phyloP scores from a whole-genome alignment of 108 stramenopile genomes.

The Cyclostephanos invisitatus region DNA sequence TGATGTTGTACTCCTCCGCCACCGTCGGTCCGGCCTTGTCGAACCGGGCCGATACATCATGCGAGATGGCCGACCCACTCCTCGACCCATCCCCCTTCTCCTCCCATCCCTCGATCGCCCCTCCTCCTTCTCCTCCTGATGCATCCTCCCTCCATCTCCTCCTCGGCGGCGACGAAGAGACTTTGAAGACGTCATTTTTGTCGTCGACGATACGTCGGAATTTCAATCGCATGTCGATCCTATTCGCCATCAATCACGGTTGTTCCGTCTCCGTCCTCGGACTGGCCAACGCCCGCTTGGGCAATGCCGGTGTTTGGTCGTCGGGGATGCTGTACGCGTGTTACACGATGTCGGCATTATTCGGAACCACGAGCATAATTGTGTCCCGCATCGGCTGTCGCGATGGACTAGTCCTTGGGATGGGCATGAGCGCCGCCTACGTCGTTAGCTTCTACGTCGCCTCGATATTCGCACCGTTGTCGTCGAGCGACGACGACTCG shows the following conservation, averaged over 20 bases:
- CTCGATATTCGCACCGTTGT: constrained; percentile 1
- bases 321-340: constrained; percentile 63
- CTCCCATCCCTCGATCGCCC: too few relatives aligned
- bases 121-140: too few relatives aligned
- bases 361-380: constrained; percentile 48
- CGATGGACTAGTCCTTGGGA: constrained; percentile 61
- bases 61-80: too few relatives aligned
- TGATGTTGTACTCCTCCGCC: too few relatives aligned
- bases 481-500: too few relatives aligned
- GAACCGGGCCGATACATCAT: too few relatives aligned
- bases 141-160: too few relatives aligned
- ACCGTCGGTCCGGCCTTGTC: too few relatives aligned
- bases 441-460: constrained; percentile 59
- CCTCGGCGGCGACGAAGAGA: too few relatives aligned
- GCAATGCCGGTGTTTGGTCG: constrained; percentile 53
- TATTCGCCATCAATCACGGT: constrained; percentile 73
- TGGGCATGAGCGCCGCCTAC: constrained; percentile 71
- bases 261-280: constrained; percentile 57
- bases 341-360: constrained; percentile 70
- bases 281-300: constrained; percentile 67
- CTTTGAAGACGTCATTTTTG: too few relatives aligned
- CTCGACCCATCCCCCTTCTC: too few relatives aligned
- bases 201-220: not conserved
- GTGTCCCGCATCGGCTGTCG: constrained; percentile 61
- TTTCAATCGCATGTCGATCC: constrained; percentile 60